Evolutionary conservation across 75 land plant species (phyloP), one percentile per base, ranked within the genome.

Genomic region (Sequoiadendron giganteum): DNA sequence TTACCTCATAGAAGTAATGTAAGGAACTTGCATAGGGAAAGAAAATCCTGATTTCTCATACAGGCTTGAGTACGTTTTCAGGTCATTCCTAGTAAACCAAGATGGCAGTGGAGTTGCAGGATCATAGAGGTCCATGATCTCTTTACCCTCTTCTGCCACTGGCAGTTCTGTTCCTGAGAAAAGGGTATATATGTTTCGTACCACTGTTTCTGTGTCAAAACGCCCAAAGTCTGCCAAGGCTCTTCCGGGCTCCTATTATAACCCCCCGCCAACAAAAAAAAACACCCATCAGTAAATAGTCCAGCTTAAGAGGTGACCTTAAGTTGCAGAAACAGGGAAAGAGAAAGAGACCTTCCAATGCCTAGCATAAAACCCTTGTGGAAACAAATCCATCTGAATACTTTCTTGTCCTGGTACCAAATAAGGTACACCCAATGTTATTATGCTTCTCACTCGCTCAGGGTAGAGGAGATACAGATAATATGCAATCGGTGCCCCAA

Each of bases 151-250:
- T 2, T 77, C 49, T 40, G 95, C 96, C 36, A 91, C 77, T 5
- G 91, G 95, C 55, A 93, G 56, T 48, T 91, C 93, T 87, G 90
- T 91, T 40, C 88, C 85, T 43, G 92, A 90, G 85, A 95, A 95
- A 47, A 94, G 88, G 32, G 89, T 94, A 88, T 95, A 95, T 28
- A 95, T 90, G 25, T 88, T 95, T 38, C 87, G 72, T 19, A 95
- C 76, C 34, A 95, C 95, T 15, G 94, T 93, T 87, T 89, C 88
- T 3, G 75, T 91, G 89, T 93, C 94, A 89, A 91, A 90, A 38
- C 95, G 92, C 11, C 93, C 93, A 80, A 95, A 94, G 87, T 95
- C 97, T 78, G 92, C 95, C 90, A 93, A 93, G n/a, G 94, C 94
- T 87, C 93, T 79, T 56, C 95, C 95, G 32, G 95, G 97, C 76